Evolutionary conservation across 805 yeast genomes (phyloP), one percentile per base, ranked within the genome.

Genomic region (Blastobotrys attinorum): DNA sequence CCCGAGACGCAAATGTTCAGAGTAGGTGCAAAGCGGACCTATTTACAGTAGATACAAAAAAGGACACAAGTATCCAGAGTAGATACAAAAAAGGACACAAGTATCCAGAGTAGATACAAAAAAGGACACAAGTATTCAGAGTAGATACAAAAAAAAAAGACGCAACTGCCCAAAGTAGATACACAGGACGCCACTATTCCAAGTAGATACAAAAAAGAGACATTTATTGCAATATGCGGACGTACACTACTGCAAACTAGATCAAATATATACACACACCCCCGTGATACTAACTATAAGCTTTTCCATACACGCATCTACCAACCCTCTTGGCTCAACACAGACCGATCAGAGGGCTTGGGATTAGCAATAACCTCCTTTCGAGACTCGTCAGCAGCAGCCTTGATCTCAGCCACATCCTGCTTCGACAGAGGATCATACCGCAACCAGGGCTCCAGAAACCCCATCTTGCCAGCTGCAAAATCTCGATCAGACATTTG

Each of bases 401-500:
- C 23, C 37, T 31, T 22, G 22, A 49, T 44, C 40, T 51, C 53
- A 3, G 27, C 37, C 7, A 42, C 47, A 27, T 50, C 53, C 15
- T 43, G 40, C 16, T 44, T 47, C 0, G 87, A 77, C 53, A 88
- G 69, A 17, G 82, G 83, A 52, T 74, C 78, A 39, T 90, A 94
- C 3, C 81, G 74, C 59, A 79, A 79, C 60, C 81, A 77, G 10
- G 96, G 95, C 8, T 89, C 78, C 32, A 86, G 83, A 65, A 92
- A 92, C 44, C 72, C 73, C 63, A 89, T 88, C 54, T 80, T 77
- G 25, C 98, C 98, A 53, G 84, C 77, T 1, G 94, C 96, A 68
- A 92, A 90, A 53, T 90, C 96, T 54, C 95, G 73, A 62, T 92
- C 98, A 25, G 87, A 75, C 72, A 87, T 77, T 60, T 81, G 80